Conservation (phyloP, 495 filamentous ascomycete genomes). For the Parathielavia appendiculata region DNA sequence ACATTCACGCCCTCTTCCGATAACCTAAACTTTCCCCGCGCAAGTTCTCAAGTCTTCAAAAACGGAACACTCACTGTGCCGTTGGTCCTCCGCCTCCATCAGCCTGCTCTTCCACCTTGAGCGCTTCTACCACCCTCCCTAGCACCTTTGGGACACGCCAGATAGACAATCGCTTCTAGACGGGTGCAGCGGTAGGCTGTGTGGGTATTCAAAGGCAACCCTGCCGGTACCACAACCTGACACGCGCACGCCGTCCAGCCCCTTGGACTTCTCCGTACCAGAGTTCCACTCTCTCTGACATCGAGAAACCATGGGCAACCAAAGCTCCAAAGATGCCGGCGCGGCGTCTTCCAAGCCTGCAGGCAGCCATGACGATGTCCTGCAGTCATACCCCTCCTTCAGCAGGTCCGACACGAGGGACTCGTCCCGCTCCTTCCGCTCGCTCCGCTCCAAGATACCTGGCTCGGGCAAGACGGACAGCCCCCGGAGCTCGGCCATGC, state of each 20-base stretch:
- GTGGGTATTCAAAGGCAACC: conserved; percentile 36
- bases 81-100: conserved; percentile 39
- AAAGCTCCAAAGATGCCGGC: conserved; percentile 72
- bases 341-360: conserved; percentile 35
- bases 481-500: conserved; percentile 66
- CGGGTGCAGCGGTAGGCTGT: conserved; percentile 43
- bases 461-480: conserved; percentile 64
- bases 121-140: conserved; percentile 46
- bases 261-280: conserved; percentile 29
- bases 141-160: conserved; percentile 27
- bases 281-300: conserved; percentile 27
- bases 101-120: conserved; percentile 44
- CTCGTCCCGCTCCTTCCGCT: conserved; percentile 85
- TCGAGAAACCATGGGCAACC: conserved; percentile 73
- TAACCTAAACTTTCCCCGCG: conserved; percentile 15
- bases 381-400: conserved; percentile 85
- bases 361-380: conserved; percentile 35
- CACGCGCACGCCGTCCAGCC: conserved; percentile 39
- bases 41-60: conserved; percentile 26
- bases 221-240: conserved; percentile 37
- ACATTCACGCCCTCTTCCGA: conserved; percentile 11
- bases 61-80: conserved; percentile 42
- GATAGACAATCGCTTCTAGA: conserved; percentile 28
- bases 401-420: conserved; percentile 93
- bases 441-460: conserved; percentile 56